Conservation (phyloP, 1,284 basidiomycete genomes). For the Taiwanofungus camphoratus region DNA sequence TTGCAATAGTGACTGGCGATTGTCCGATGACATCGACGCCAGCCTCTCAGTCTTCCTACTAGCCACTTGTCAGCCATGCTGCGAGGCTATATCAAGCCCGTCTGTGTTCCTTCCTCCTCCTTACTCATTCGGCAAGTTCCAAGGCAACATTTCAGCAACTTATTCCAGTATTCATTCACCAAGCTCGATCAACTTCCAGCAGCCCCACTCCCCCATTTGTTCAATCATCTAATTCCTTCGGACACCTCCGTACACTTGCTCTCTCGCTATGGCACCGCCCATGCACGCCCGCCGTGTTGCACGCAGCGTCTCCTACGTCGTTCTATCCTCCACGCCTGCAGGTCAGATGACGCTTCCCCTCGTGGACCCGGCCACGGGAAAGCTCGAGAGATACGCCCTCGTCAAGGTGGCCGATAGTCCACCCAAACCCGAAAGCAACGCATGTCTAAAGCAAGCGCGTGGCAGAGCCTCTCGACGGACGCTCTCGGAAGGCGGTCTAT, state of each 20-base stretch:
- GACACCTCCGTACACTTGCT: neutral
- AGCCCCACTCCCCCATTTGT: neutral
- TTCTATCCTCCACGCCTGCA: slow-evolving; percentile 2
- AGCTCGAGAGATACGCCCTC: slow-evolving; percentile 7
- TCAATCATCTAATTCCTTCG: neutral
- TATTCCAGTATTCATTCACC: neutral
- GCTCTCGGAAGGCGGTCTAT: slow-evolving; percentile 2
- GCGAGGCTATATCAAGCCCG: neutral
- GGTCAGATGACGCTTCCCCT: slow-evolving; percentile 7
- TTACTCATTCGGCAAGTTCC: neutral
- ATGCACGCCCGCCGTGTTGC: slow-evolving; percentile 4
- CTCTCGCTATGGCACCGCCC: neutral
- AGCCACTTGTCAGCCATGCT: slow-evolving; percentile 12
- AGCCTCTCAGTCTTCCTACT: neutral
- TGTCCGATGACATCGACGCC: neutral
- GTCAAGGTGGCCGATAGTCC: slow-evolving; percentile 1
- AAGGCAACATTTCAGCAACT: neutral
- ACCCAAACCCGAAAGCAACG: neutral
- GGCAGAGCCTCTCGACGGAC: neutral
- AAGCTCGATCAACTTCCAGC: neutral
- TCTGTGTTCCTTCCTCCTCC: neutral
- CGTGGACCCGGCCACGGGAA: slow-evolving; percentile 6
- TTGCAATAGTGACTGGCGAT: too few species aligned
- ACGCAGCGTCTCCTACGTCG: slow-evolving; percentile 4
- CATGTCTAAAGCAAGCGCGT: neutral